These are phyloP conservation scores for Talaromyces amestolkiae DNA, from an alignment of 2,329 filamentous ascomycete species.

Conservation along the genomic window DNA sequence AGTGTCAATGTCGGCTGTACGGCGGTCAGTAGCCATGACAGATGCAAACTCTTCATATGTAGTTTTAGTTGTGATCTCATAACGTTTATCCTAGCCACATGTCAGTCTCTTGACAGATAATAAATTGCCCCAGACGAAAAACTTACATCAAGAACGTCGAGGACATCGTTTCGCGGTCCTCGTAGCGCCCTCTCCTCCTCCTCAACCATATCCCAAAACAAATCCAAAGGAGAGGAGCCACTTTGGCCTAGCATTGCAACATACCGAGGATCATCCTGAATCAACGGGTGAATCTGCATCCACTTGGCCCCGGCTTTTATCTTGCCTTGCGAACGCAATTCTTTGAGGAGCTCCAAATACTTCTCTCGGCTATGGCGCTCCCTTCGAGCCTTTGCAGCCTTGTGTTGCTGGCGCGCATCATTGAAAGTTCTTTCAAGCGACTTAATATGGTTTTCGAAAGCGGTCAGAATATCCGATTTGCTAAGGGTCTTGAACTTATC, in stretches of 20 bases:
- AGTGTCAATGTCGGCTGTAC: slow-evolving; percentile 80
- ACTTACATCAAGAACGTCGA: slow-evolving; percentile 84
- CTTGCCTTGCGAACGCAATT: slow-evolving; percentile 71
- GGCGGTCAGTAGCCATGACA: slow-evolving; percentile 79
- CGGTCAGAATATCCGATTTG: slow-evolving; percentile 85
- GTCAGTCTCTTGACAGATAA: not conserved
- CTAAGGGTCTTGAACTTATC: slow-evolving; percentile 81
- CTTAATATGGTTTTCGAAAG: slow-evolving; percentile 95
- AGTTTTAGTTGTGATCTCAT: slow-evolving; percentile 83
- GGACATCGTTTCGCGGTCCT: slow-evolving; percentile 73
- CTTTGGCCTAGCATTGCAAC: slow-evolving; percentile 75
- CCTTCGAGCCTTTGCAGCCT: slow-evolving; percentile 72
- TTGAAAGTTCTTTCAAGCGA: slow-evolving; percentile 87
- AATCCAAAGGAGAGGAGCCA: slow-evolving; percentile 80
- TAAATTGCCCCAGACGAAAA: not conserved
- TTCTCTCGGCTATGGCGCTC: slow-evolving; percentile 84
- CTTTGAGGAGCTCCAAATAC: slow-evolving; percentile 70
- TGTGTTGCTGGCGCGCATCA: slow-evolving; percentile 82
- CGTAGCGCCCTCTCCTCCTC: slow-evolving; percentile 88
- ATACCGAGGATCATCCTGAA: slow-evolving; percentile 81
- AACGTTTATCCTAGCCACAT: slow-evolving; percentile 71
- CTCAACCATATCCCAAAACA: slow-evolving; percentile 95
- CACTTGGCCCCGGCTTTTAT: slow-evolving; percentile 91
- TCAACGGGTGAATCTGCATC: slow-evolving; percentile 71
- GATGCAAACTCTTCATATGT: slow-evolving; percentile 83